Evolutionary conservation across 73 alveolate species (phyloP).

Genomic region (Diophrys appendiculata): DNA sequence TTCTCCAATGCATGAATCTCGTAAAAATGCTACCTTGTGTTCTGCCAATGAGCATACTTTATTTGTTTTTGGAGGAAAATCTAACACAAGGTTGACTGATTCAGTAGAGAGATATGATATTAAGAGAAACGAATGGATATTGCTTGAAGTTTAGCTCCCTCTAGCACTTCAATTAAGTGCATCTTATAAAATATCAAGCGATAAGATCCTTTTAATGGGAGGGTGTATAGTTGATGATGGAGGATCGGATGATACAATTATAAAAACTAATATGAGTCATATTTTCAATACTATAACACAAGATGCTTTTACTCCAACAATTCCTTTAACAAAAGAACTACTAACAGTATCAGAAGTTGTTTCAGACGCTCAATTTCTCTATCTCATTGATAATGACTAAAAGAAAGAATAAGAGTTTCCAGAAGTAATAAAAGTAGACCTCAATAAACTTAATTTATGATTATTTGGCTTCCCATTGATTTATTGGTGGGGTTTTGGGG

Average conservation of each 20-base stretch:
- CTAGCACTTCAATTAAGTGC: neutral
- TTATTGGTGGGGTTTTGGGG: no score
- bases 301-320: neutral
- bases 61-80: slow-evolving; percentile 53
- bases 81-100: neutral
- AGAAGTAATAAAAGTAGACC: neutral
- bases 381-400: neutral
- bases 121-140: slow-evolving; percentile 30
- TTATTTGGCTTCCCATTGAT: no score
- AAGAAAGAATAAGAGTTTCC: neutral
- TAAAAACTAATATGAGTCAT: neutral
- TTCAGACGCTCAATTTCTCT: neutral
- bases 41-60: slow-evolving; percentile 29
- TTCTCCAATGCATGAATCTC: slow-evolving; percentile 32
- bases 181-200: neutral
- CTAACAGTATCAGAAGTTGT: neutral
- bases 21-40: slow-evolving; percentile 38
- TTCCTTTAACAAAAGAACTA: neutral
- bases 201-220: neutral
- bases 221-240: neutral
- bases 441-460: no score
- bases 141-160: slow-evolving; percentile 32
- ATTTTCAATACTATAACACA: neutral
- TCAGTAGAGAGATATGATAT: slow-evolving; percentile 38
- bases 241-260: neutral